These are phyloP conservation scores for Lactarius sp. DNA, from an alignment of 768 basidiomycete species.

Conservation along the genomic window DNA sequence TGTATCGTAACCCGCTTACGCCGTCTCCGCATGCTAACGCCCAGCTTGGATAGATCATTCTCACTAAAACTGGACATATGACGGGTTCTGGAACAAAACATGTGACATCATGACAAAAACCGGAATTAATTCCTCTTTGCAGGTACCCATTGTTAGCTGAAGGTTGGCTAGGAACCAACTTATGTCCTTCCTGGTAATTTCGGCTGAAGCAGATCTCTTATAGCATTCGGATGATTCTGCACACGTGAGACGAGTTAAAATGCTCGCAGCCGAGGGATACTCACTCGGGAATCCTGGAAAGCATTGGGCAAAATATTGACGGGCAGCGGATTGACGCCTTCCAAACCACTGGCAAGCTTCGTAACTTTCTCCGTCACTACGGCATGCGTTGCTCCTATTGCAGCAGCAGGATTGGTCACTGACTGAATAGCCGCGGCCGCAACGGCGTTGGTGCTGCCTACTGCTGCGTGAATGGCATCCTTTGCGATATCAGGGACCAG, in stretches of 20 bases:
- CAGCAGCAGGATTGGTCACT: background rate
- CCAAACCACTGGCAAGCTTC: background rate
- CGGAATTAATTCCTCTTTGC: background rate
- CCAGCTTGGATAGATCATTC: background rate
- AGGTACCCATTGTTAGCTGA: too few species aligned
- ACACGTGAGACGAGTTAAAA: background rate
- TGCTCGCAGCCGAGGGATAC: background rate
- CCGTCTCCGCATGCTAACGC: background rate
- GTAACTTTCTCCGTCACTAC: background rate
- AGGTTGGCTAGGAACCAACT: background rate
- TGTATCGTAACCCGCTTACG: background rate
- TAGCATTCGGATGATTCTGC: background rate
- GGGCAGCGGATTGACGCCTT: background rate
- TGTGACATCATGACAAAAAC: background rate
- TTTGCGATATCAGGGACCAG: slow-evolving; percentile 2
- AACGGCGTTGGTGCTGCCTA: background rate
- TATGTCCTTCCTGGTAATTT: slow-evolving; percentile 2
- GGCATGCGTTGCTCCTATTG: background rate
- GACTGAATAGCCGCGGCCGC: background rate
- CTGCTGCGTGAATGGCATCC: background rate
- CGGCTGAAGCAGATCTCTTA: slow-evolving; percentile 9
- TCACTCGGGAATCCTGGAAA: background rate
- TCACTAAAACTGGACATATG: background rate
- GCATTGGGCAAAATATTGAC: background rate
- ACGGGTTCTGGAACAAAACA: background rate